Evolutionary conservation across 1,139 yeast genomes (phyloP).

Genomic region (Pneumocystis oryctolagi): DNA sequence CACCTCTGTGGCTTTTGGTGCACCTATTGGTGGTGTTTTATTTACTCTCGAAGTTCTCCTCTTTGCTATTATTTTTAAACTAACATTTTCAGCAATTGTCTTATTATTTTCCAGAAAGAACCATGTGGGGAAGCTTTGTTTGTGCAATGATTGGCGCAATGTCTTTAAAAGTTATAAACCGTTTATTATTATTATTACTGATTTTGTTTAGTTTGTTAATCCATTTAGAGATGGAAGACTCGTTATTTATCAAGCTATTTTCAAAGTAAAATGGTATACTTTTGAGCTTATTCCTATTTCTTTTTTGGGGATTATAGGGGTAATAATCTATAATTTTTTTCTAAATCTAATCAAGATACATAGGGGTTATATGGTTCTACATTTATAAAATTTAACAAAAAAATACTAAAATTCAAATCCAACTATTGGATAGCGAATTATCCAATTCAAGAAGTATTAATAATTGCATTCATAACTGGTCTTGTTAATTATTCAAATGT

Average conservation of each 20-base stretch:
- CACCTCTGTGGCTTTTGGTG: constrained; percentile 56
- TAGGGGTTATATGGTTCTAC: constrained; percentile 22
- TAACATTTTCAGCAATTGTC: constrained; percentile 19
- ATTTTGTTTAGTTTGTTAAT: constrained; percentile 34
- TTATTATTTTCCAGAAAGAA: constrained; percentile 44
- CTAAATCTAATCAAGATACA: constrained; percentile 36
- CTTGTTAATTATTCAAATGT: background rate
- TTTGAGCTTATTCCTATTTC: constrained; percentile 43
- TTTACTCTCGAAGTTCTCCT: constrained; percentile 48
- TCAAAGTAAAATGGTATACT: constrained; percentile 13
- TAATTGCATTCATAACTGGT: background rate
- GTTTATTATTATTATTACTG: constrained; percentile 53
- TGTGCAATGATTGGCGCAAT: constrained; percentile 47
- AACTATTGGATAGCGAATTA: background rate
- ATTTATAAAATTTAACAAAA: background rate
- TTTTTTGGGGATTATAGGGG: constrained; percentile 42
- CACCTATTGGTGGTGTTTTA: constrained; percentile 54
- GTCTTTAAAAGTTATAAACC: constrained; percentile 41
- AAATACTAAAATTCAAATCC: background rate
- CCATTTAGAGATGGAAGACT: constrained; percentile 39
- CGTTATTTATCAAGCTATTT: constrained; percentile 36
- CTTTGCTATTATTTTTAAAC: background rate
- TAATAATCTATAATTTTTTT: constrained; percentile 34
- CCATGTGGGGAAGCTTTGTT: constrained; percentile 43
- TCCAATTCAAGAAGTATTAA: background rate